Conservation (phyloP, 176 grass and related monocot genomes). For the Eragrostis nindensis region DNA sequence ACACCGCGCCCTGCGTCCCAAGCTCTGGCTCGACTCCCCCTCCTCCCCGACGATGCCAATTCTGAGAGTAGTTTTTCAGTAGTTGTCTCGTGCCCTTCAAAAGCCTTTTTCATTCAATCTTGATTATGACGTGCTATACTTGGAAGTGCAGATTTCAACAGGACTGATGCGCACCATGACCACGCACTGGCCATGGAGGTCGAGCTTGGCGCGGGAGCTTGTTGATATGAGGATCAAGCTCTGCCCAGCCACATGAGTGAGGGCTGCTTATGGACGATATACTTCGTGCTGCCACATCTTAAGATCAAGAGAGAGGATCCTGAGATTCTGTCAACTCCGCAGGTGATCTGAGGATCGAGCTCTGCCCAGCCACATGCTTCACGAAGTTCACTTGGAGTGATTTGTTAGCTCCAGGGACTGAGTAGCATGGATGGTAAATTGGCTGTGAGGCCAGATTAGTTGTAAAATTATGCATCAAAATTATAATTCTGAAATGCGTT, state of each 20-base stretch:
- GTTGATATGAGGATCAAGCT: constrained; percentile 77
- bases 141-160: constrained; percentile 69
- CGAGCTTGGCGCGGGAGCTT: constrained; percentile 65
- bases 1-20: constrained; percentile 72
- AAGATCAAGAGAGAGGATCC: constrained; percentile 69
- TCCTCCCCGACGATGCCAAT: constrained; percentile 66
- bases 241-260: constrained; percentile 81
- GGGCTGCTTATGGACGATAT: constrained; percentile 88
- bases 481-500: not conserved
- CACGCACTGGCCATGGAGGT: constrained; percentile 73
- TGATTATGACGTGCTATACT: not conserved
- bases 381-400: not conserved
- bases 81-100: not conserved
- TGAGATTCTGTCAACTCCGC: constrained; percentile 59
- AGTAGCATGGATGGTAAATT: not conserved
- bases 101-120: not conserved
- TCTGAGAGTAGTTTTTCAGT: constrained; percentile 36
- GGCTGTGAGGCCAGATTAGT: not conserved
- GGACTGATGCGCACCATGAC: constrained; percentile 74
- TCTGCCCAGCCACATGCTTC: no score
- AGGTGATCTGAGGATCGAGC: no score
- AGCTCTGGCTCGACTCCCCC: constrained; percentile 85
- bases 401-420: not conserved
- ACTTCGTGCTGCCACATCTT: constrained; percentile 80
- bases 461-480: not conserved